A percentile compares a stretch with the other conserved stretches of the same genome.
Conservation (phyloP, 257 asterid species). For the Cinchona pubescens region DNA sequence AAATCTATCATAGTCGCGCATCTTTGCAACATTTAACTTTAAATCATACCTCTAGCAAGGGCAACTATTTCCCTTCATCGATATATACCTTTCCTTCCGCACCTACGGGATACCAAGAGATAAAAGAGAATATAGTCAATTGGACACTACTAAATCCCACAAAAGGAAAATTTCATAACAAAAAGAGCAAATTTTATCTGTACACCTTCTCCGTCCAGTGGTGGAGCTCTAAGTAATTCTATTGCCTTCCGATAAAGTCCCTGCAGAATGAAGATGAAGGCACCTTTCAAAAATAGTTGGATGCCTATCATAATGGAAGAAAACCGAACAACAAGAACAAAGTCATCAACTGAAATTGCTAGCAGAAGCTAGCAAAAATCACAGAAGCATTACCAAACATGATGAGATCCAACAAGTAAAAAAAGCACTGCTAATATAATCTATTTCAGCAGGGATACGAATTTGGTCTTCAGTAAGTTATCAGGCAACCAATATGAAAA, state of each 20-base stretch:
- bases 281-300: conserved; percentile 1
- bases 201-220: conserved; percentile 60
- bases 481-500: background rate
- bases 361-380: background rate
- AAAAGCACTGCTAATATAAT: background rate
- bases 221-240: conserved; percentile 77
- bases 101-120: conserved; percentile 30
- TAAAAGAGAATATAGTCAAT: background rate
- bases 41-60: conserved; percentile 72
- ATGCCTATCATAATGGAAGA: background rate
- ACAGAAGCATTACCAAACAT: background rate
- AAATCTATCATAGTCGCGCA: background rate
- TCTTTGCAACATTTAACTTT: background rate
- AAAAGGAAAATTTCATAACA: background rate
- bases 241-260: conserved; percentile 93
- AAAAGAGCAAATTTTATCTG: background rate
- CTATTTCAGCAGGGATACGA: background rate
- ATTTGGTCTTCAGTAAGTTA: background rate
- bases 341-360: background rate
- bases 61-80: conserved; percentile 74
- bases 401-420: background rate
- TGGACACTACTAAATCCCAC: background rate
- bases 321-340: background rate
- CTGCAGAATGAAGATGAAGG: conserved; percentile 36
- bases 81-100: conserved; percentile 26